Conservation (phyloP, 73 alveolate species). For the Uronychia setigera region DNA sequence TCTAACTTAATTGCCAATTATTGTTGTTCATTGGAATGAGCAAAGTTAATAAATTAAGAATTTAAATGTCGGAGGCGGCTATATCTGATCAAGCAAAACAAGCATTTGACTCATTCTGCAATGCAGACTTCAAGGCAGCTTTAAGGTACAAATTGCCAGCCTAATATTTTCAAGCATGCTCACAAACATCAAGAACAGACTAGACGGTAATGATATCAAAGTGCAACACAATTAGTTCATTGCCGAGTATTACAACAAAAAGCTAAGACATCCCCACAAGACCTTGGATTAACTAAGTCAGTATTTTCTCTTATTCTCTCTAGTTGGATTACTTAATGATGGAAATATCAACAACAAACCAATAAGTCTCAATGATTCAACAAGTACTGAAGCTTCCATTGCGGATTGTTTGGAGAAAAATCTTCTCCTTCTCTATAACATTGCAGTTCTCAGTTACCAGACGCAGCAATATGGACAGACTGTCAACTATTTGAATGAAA, state of each 20-base stretch:
- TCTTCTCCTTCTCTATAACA: conserved; percentile 34
- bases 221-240: not conserved
- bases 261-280: not conserved
- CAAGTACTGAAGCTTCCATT: not conserved
- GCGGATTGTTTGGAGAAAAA: conserved; percentile 9
- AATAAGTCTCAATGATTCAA: not conserved
- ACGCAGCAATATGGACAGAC: conserved; percentile 36
- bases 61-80: not conserved
- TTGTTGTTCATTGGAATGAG: no score
- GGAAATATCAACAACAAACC: not conserved
- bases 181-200: not conserved
- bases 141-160: not conserved
- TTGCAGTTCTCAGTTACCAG: conserved; percentile 50
- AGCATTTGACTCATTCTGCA: not conserved
- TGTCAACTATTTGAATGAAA: conserved; percentile 32
- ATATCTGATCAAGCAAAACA: not conserved
- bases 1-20: no score
- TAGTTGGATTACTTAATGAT: not conserved
- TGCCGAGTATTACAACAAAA: not conserved
- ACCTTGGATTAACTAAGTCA: not conserved
- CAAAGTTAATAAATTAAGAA: not conserved
- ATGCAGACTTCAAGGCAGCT: not conserved
- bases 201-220: not conserved
- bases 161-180: not conserved
- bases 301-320: not conserved